Evolutionary conservation across 306 rosid genomes (phyloP), one percentile per base, ranked within the genome.

Genomic region (Prunus campanulata): DNA sequence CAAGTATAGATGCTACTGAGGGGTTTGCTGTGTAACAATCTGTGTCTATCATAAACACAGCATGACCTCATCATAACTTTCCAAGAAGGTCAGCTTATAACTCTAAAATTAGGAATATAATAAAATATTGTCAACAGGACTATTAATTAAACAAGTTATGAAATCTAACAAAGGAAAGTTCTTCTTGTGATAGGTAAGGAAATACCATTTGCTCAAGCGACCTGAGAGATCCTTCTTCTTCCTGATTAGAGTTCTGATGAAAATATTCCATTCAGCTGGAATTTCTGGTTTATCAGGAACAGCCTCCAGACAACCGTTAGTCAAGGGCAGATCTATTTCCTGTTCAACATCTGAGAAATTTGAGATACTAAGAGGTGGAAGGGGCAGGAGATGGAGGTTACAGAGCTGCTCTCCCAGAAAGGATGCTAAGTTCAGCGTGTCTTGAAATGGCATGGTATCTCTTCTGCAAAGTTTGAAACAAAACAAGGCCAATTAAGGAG

Each of bases 381-480:
- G 87, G 56, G 95, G 92, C 90, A 95, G 82, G 83, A 95, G 97
- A 85, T 95, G 99, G 77, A 95, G 88, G 72, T 87, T 81, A 65
- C 78, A 81, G 66, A 95, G 83, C 84, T 90, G 96, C 86, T 90
- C 96, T 22, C 97, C 99, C 78, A 92, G 71, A 79, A 95, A 95
- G 63, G 97, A 89, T 76, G 97, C 97, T 74, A 95, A 78, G 82
- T 72, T 84, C 72, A 89, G 83, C 56, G 69, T 73, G 77, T 88
- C 99, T 78, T 87, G 96, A 84, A 80, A 66, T 60, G 91, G 83
- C 71, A 95, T 51, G 48, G 63, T 70, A 65, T 95, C 92, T 82
- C 97, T 89, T 80, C 99, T 95, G 96, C 86, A 82, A 81, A 82
- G 16, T 50, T 29, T 62, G 42, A 74, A 67, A 71, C 44, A 70